Conservation (phyloP, 805 yeast species). For the Pichia heedii region DNA sequence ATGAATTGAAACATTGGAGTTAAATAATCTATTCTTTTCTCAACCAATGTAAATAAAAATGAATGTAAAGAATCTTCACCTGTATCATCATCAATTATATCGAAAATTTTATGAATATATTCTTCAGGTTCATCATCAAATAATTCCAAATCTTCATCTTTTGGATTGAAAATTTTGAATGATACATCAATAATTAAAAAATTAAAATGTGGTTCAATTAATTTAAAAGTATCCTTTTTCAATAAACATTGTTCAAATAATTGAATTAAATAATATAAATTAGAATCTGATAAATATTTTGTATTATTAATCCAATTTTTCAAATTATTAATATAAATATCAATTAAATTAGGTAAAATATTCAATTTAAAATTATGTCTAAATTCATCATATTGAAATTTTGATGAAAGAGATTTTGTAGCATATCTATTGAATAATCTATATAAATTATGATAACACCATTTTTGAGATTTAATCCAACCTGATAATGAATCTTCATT, state of each 20-base stretch:
- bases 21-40: conserved; percentile 54
- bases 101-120: conserved; percentile 72
- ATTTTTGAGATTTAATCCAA: conserved; percentile 74
- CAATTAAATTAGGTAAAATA: conserved; percentile 66
- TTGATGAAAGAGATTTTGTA: conserved; percentile 35
- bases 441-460: conserved; percentile 76
- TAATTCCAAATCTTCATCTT: conserved; percentile 58
- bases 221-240: conserved; percentile 54
- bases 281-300: conserved; percentile 62
- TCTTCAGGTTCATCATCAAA: conserved; percentile 89
- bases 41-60: conserved; percentile 61
- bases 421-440: conserved; percentile 69
- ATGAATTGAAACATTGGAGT: conserved; percentile 55
- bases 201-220: conserved; percentile 61
- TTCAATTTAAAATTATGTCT: conserved; percentile 42
- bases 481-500: conserved; percentile 49
- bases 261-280: conserved; percentile 54
- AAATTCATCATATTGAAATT: conserved; percentile 54
- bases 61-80: conserved; percentile 77
- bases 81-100: conserved; percentile 44
- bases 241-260: conserved; percentile 56
- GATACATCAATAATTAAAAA: conserved; percentile 62
- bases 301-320: conserved; percentile 61
- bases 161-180: conserved; percentile 71
- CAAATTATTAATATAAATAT: conserved; percentile 54